Evolutionary conservation across 768 basidiomycete species (phyloP), one percentile per base, ranked within the genome.

Genomic region (Leccinum disarticulatum): DNA sequence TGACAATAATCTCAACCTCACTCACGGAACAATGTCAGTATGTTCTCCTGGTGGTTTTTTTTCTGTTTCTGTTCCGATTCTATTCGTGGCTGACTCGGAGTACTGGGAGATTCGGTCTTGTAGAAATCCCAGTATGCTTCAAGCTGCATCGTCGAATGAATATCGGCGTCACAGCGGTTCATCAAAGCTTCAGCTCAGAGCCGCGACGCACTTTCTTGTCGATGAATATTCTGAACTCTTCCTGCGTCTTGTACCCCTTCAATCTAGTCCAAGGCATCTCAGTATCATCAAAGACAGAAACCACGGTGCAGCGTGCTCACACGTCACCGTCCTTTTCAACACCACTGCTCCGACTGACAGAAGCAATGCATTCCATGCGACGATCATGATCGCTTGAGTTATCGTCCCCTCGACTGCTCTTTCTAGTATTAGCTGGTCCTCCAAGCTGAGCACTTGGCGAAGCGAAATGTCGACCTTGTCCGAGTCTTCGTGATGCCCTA

Each of bases 341-440:
- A 10, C 90, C 89, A 63, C 90, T 87, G 65, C 88, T 90, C 43
- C 90, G 80, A 68, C 90, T 91, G 51, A 91, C 83, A 2, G 88
- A 88, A 2, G 89, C 80, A 52, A 91, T 81, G 53, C 81, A 74
- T 59, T 88, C 83, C 85, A 90, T 86, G 48, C 76, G 80, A 58
- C 53, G 64, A 52, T 60, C 54, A 52, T 46, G 60, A 51, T 65
- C 46, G 22, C 47, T 58, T 14, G 60, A 53, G 54, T 19, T 19
- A 49, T 56, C 36, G 33, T 15, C 47, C 6, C 56, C 48, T 49
- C 53, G 66, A 54, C 56, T 36, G 3, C 52, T 38, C 11, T 47
- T 49, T n/a, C 41, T n/a, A 13, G 28, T 10, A 38, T 52, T 38
- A 35, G 43, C n/a, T 43, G 43, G 54, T 28, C 25, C 30, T 57